phyloP scores from a whole-genome alignment of 495 filamentous ascomycete species.

The Chaetomium tenue region DNA sequence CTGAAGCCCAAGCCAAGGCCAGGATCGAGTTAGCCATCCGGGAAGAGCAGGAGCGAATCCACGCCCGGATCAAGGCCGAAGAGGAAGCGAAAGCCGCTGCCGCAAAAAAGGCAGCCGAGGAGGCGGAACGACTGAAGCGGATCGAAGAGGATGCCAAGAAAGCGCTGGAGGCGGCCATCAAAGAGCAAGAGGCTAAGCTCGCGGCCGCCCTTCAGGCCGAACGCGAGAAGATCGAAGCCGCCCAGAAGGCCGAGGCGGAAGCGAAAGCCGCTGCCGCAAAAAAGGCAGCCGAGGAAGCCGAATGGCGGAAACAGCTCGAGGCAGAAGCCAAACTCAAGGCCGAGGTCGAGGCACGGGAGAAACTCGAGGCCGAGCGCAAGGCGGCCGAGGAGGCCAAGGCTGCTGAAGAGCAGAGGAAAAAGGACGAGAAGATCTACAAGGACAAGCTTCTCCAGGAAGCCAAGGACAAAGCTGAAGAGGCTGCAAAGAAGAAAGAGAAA shows the following conservation, averaged over 20 bases:
- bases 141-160: slow-evolving; percentile 44
- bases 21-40: slow-evolving; percentile 39
- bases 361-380: slow-evolving; percentile 42
- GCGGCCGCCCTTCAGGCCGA: slow-evolving; percentile 33
- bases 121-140: slow-evolving; percentile 28
- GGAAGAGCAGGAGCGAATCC: slow-evolving; percentile 34
- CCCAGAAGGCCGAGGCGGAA: slow-evolving; percentile 41
- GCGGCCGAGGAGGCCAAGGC: slow-evolving; percentile 32
- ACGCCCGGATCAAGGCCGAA: slow-evolving; percentile 25
- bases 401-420: slow-evolving; percentile 40
- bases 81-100: slow-evolving; percentile 36
- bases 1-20: slow-evolving; percentile 42
- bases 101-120: slow-evolving; percentile 36
- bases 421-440: slow-evolving; percentile 48
- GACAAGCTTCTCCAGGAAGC: slow-evolving; percentile 47
- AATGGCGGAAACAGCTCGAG: slow-evolving; percentile 44
- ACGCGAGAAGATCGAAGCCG: slow-evolving; percentile 39
- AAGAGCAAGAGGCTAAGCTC: slow-evolving; percentile 47
- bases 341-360: slow-evolving; percentile 44
- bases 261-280: slow-evolving; percentile 42
- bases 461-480: slow-evolving; percentile 53
- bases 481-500: slow-evolving; percentile 52
- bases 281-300: slow-evolving; percentile 50
- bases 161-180: slow-evolving; percentile 54
- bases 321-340: slow-evolving; percentile 48